These are phyloP conservation scores for Tuber aestivum DNA, from an alignment of 495 filamentous ascomycete genomes.

Conservation along the genomic window DNA sequence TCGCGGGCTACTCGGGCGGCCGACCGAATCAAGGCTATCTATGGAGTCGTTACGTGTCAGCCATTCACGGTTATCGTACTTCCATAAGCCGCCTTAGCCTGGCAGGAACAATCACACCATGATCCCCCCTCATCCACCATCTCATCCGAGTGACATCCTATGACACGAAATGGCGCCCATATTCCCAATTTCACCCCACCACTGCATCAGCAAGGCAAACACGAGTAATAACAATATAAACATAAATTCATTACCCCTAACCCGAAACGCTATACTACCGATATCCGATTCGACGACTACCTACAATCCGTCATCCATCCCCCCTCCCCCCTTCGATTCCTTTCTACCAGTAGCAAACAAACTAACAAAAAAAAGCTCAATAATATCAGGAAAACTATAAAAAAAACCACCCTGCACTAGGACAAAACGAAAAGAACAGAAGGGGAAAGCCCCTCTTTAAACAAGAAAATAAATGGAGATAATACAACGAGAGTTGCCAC, in stretches of 20 bases:
- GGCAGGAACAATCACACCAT: not conserved
- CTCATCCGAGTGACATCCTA: not conserved
- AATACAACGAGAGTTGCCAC: not conserved
- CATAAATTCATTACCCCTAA: not conserved
- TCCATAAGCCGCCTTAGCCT: not conserved
- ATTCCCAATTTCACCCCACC: not conserved
- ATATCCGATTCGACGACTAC: not conserved
- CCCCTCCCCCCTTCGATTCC: not conserved
- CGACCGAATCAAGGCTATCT: not conserved
- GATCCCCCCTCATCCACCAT: not conserved
- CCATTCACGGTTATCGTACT: not conserved
- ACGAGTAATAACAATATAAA: not conserved
- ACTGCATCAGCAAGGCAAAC: not conserved
- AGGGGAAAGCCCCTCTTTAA: not conserved
- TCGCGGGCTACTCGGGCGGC: not conserved
- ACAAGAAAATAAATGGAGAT: not conserved
- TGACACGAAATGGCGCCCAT: not conserved
- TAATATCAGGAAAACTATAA: not conserved
- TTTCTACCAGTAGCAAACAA: not conserved
- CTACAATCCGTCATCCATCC: not conserved
- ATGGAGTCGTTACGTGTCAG: not conserved
- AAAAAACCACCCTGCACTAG: not conserved
- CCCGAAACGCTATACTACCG: not conserved
- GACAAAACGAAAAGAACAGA: not conserved
- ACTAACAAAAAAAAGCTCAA: not conserved